A percentile compares a stretch with the other conserved stretches of the same genome.
Evolutionary conservation across 139 green algal species (phyloP).

Genomic region (Chlamydomonas applanata): DNA sequence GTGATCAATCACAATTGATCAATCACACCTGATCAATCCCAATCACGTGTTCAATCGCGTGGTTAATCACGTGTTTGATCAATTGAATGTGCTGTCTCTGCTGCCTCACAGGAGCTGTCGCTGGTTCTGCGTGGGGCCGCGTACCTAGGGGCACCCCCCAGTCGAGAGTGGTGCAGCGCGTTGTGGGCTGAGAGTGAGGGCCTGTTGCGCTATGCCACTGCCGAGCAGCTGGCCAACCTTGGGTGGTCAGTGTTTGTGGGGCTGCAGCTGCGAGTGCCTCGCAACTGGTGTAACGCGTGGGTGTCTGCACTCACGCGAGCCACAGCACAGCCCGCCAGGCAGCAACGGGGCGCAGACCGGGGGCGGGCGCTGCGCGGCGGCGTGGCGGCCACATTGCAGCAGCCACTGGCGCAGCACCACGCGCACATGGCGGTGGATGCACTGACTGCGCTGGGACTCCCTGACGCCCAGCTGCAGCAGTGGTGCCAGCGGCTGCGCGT

Average conservation of each 20-base stretch:
- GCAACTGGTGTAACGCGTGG: slow-evolving; percentile 14
- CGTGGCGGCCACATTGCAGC: neutral
- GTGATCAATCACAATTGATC: no score
- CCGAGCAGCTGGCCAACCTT: slow-evolving; percentile 12
- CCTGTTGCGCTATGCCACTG: neutral
- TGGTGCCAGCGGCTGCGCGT: slow-evolving; percentile 14
- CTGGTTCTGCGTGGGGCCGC: slow-evolving; percentile 14
- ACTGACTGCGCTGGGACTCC: neutral
- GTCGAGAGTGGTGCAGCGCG: neutral
- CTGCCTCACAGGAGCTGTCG: slow-evolving; percentile 14
- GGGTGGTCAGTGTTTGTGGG: slow-evolving; percentile 13
- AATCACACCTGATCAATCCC: no score
- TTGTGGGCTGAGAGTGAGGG: neutral
- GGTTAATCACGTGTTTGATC: no score
- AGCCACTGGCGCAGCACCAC: neutral
- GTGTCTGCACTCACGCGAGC: neutral
- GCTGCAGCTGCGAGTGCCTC: slow-evolving; percentile 2
- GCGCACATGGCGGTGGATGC: neutral
- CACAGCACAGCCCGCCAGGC: neutral
- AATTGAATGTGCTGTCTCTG: no score
- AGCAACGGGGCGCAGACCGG: neutral
- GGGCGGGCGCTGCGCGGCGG: neutral
- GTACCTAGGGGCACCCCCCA: neutral
- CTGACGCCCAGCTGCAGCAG: neutral
- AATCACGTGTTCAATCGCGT: no score